A percentile compares a stretch with the other conserved stretches of the same genome.
Conservation (phyloP, 345 rosid genomes). For the Citrus mangshanensis region DNA sequence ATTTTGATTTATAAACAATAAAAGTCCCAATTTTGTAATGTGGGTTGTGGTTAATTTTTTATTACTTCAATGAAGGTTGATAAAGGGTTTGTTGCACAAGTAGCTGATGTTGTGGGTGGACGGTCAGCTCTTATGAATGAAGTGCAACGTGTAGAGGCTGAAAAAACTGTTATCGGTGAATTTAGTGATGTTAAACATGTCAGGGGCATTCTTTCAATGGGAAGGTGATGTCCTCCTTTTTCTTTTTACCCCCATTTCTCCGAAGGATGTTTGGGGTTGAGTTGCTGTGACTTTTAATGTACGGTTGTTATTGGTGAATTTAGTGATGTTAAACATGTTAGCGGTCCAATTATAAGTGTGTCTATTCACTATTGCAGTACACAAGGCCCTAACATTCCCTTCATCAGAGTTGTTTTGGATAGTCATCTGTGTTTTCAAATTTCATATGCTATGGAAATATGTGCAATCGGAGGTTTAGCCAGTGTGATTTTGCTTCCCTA, state of each 20-base stretch:
- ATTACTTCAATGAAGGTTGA: slow-evolving; percentile 55
- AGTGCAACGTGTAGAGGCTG: slow-evolving; percentile 66
- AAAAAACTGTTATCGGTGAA: slow-evolving; percentile 40
- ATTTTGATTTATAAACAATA: neutral
- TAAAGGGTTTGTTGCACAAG: slow-evolving; percentile 96
- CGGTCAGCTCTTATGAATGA: slow-evolving; percentile 90
- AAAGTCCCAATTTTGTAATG: neutral
- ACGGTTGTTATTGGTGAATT: neutral
- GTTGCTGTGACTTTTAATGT: neutral
- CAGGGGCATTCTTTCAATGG: slow-evolving; percentile 88
- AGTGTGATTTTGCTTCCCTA: neutral
- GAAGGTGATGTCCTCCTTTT: slow-evolving; percentile 41
- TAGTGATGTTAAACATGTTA: neutral
- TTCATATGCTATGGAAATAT: neutral
- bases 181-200: slow-evolving; percentile 49
- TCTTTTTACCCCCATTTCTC: neutral
- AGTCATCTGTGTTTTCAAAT: neutral
- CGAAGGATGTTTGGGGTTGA: neutral
- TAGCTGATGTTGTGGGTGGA: slow-evolving; percentile 80
- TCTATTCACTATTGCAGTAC: no score
- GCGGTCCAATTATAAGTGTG: no score
- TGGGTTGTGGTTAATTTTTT: neutral
- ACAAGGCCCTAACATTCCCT: neutral
- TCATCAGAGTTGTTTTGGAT: neutral
- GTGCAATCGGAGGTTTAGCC: neutral